These are phyloP conservation scores for Phytophthora hybrid DNA, from an alignment of 352 stramenopile species.

Conservation along the genomic window DNA sequence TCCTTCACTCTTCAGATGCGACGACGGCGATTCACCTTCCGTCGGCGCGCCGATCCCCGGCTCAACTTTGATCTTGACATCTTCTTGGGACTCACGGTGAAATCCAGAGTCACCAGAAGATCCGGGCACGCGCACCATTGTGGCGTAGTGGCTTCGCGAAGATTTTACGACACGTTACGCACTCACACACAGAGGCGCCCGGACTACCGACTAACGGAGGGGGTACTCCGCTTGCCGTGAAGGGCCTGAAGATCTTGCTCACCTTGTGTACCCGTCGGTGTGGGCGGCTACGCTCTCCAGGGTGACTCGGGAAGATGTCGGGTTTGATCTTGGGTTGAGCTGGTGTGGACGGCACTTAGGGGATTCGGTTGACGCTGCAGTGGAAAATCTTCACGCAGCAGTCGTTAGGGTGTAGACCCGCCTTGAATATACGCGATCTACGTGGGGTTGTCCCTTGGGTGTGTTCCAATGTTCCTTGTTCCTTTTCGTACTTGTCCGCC, in stretches of 20 bases:
- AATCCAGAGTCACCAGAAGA: constrained; percentile 18
- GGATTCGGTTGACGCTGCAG: neutral
- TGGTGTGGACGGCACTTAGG: constrained; percentile 1
- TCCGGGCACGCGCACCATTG: no score
- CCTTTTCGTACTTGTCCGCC: neutral
- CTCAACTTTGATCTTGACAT: constrained; percentile 14
- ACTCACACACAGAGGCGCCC: neutral
- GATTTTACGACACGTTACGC: neutral
- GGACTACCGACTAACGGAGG: no score
- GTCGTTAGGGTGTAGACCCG: neutral
- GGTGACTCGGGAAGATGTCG: no score
- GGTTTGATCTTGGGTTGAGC: no score
- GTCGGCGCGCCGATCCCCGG: constrained; percentile 2
- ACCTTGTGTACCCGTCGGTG: no score
- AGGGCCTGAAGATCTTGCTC: no score
- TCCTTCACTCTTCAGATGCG: no score
- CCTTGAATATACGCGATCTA: neutral
- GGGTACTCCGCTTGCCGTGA: no score
- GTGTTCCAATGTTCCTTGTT: neutral
- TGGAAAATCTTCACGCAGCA: neutral
- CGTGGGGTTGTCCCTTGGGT: neutral
- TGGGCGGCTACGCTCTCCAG: no score
- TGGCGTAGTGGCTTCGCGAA: no score
- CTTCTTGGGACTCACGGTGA: constrained; percentile 19
- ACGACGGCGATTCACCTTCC: no score